A percentile compares a stretch with the other conserved stretches of the same genome.
Conservation (phyloP, 345 rosid species). For the Corymbia maculata region DNA sequence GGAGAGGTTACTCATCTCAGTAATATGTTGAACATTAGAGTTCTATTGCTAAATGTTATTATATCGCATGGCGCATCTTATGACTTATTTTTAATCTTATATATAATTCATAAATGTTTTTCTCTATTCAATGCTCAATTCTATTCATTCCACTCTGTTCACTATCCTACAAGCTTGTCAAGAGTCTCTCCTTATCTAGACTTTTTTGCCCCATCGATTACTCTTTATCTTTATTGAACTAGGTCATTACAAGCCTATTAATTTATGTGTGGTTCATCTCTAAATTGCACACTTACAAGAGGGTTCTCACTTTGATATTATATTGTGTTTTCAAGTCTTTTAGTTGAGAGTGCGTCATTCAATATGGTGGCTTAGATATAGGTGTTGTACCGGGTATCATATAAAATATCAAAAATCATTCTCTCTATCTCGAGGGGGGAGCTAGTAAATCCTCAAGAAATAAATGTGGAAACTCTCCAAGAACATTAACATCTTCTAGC, state of each 20-base stretch:
- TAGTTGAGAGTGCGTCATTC: too few species aligned
- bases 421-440: too few species aligned
- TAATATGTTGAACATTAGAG: fast-evolving
- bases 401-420: too few species aligned
- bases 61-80: fast-evolving
- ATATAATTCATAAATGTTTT: fast-evolving
- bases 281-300: fast-evolving
- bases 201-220: fast-evolving
- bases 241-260: not conserved
- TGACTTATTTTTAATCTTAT: not conserved
- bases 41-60: fast-evolving
- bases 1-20: fast-evolving
- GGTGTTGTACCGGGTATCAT: too few species aligned
- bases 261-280: too few species aligned
- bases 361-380: too few species aligned
- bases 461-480: too few species aligned
- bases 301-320: too few species aligned
- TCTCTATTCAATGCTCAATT: not conserved
- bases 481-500: too few species aligned
- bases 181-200: not conserved
- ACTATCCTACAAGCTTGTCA: fast-evolving
- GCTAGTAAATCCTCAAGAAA: too few species aligned
- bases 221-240: fast-evolving
- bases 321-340: too few species aligned
- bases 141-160: not conserved